Conservation (phyloP, 2,329 filamentous ascomycete species). For the Colletotrichum tofieldiae region DNA sequence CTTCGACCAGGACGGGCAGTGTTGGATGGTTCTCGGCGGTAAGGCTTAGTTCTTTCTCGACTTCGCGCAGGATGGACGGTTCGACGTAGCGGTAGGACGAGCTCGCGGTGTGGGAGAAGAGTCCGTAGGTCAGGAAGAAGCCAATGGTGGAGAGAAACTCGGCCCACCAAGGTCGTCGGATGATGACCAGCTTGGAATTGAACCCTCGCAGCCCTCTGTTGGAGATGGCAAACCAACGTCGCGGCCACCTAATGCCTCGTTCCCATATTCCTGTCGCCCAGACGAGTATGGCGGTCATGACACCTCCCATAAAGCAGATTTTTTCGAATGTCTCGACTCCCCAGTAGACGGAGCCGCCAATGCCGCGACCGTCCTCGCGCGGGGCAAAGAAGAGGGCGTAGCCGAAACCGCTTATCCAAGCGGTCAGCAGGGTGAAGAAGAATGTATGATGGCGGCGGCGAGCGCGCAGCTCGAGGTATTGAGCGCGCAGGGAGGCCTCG, state of each 20-base stretch:
- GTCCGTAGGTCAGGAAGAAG: constrained; percentile 84
- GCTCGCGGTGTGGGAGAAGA: constrained; percentile 77
- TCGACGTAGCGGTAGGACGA: constrained; percentile 86
- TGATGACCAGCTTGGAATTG: constrained; percentile 96
- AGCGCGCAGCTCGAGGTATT: constrained; percentile 92
- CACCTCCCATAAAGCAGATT: constrained; percentile 90
- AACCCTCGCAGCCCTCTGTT: constrained; percentile 92
- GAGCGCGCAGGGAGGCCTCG: constrained; percentile 91
- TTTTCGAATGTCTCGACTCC: constrained; percentile 92
- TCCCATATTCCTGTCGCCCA: constrained; percentile 99
- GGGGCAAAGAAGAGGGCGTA: constrained; percentile 96
- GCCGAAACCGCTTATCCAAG: constrained; percentile 88
- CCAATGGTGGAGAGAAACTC: constrained; percentile 81
- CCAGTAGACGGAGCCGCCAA: constrained; percentile 97
- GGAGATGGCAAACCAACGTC: constrained; percentile 89
- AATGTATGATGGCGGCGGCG: constrained; percentile 94
- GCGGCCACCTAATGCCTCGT: constrained; percentile 92
- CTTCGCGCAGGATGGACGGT: constrained; percentile 70
- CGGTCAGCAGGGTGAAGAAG: constrained; percentile 83
- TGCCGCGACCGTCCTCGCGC: constrained; percentile 91
- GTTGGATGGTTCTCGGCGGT: constrained; percentile 59
- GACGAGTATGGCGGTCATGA: constrained; percentile 88
- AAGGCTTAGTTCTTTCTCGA: constrained; percentile 71
- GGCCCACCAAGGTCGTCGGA: constrained; percentile 85
- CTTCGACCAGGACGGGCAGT: constrained; percentile 61